These are phyloP conservation scores for Cenchrus americanus DNA, from an alignment of 176 grass and related monocot genomes.

Conservation along the genomic window DNA sequence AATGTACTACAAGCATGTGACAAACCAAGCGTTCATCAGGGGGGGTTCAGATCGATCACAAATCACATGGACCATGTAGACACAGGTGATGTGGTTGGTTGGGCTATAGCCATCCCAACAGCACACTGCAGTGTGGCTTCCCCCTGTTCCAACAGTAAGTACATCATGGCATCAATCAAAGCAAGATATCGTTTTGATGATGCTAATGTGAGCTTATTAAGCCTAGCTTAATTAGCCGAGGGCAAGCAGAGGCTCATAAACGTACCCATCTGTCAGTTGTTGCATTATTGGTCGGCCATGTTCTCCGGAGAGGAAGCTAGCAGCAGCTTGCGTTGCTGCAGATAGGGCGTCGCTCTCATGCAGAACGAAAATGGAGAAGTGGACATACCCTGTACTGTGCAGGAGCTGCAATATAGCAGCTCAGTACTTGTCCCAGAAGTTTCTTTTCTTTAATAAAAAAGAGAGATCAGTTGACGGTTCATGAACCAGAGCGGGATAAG, in stretches of 20 bases:
- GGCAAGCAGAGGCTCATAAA: conserved; percentile 1
- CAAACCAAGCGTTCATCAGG: not conserved
- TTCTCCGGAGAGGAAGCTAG: conserved; percentile 41
- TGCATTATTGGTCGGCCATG: conserved; percentile 53
- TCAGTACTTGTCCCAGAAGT: not conserved
- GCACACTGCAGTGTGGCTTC: conserved; percentile 25
- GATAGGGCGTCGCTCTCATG: conserved; percentile 40
- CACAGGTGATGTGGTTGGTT: conserved; percentile 39
- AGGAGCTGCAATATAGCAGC: not conserved
- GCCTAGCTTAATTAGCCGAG: not conserved
- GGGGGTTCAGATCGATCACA: conserved; percentile 10
- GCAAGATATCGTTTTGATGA: not conserved
- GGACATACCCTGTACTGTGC: conserved; percentile 16
- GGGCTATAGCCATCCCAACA: conserved; percentile 35
- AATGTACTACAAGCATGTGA: not conserved
- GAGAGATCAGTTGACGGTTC: not conserved
- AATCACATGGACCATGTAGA: conserved; percentile 27
- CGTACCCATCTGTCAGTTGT: conserved; percentile 29
- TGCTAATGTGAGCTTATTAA: not conserved
- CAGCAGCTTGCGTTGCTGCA: not conserved
- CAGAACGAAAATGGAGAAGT: not conserved
- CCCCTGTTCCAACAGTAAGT: conserved; percentile 5
- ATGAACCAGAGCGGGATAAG: conserved; percentile 2
- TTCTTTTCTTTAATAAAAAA: not conserved
- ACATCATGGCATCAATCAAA: conserved; percentile 24